Base-by-base conservation (phyloP, 352 stramenopile genomes). In the Peronosclerospora sorghi region DNA sequence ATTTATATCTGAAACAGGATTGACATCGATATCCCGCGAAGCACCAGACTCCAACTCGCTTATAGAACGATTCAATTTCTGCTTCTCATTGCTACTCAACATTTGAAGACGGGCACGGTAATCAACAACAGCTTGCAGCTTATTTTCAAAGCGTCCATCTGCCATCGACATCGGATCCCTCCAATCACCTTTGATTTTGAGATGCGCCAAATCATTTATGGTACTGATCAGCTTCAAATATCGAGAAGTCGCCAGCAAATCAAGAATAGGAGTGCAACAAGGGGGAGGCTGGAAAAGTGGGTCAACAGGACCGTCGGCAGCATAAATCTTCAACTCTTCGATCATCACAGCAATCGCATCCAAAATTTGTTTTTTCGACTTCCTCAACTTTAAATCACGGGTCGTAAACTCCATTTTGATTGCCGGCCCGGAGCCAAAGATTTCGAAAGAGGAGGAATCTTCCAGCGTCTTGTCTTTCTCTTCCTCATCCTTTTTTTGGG, bases 331-430 rank as follows among this genome's bases (percentile, higher is more conserved):
- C 2, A 88, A 56, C 19, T 88, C 76, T 29, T 85, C 64, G 10
- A 76, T 65, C 56, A 88, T 73, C 20, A 88, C 36, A 7, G 66
- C 45, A 5, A 88, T 59, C 0, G 76, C 62, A 17, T 72, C 54
- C 35, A 81, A 51, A 12, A 88, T 81, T 10, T 83, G 53, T 0
- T 45, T 48, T 8, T 68, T 77, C 24, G 66, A 73, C 7, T 73
- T 47, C n/a, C 76, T 72, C 13, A 89, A 35, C 17, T 77, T 78
- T 46, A 84, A 65, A 29, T 91, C 74, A 18, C 68, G 73, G 35
- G 68, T 80, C 2, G 76, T 87, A 19, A 91, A 86, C 20, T 81
- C 69, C 7, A 52, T 84, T 23, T 84, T 81, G 34, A 91, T 87
- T 19, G 52, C 70, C 5, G 76, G 76, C 1, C 74, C 73, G 19